Evolutionary conservation across 768 basidiomycete species (phyloP).

Genomic region (Candolleomyces aberdarensis): DNA sequence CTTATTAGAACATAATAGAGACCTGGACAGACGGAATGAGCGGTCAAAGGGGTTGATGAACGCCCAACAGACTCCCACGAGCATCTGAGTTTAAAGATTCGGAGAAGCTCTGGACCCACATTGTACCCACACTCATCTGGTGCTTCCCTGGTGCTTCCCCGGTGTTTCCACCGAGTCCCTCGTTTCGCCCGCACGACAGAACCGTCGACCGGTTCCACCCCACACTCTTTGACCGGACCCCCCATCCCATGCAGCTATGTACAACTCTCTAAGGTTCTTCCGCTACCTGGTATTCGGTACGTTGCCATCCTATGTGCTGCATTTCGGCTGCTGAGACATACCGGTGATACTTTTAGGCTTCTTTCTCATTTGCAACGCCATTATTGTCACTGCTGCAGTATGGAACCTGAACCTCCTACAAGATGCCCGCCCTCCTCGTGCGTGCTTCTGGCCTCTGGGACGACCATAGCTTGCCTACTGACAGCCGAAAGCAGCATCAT

Average conservation of each 20-base stretch:
- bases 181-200: slow-evolving; percentile 9
- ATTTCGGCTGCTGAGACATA: not conserved
- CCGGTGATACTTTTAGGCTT: slow-evolving; percentile 35
- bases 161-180: too few relatives aligned
- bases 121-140: too few relatives aligned
- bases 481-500: slow-evolving; percentile 8
- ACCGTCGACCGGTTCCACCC: slow-evolving; percentile 31
- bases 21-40: too few relatives aligned
- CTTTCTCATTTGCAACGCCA: slow-evolving; percentile 62
- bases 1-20: too few relatives aligned
- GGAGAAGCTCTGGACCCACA: too few relatives aligned
- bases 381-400: slow-evolving; percentile 61
- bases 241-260: slow-evolving; percentile 4
- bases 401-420: slow-evolving; percentile 62
- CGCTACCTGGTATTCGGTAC: slow-evolving; percentile 64
- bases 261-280: slow-evolving; percentile 38
- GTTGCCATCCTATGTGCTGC: slow-evolving; percentile 13
- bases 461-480: not conserved
- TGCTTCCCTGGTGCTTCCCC: too few relatives aligned
- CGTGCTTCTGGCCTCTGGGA: not conserved
- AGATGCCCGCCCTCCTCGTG: not conserved
- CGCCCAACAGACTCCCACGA: not conserved
- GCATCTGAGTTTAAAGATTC: slow-evolving; percentile 7
- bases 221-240: slow-evolving; percentile 24
- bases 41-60: not conserved